phyloP scores from a whole-genome alignment of 2,329 filamentous ascomycete species.

The Ophiostoma fasciatum region DNA sequence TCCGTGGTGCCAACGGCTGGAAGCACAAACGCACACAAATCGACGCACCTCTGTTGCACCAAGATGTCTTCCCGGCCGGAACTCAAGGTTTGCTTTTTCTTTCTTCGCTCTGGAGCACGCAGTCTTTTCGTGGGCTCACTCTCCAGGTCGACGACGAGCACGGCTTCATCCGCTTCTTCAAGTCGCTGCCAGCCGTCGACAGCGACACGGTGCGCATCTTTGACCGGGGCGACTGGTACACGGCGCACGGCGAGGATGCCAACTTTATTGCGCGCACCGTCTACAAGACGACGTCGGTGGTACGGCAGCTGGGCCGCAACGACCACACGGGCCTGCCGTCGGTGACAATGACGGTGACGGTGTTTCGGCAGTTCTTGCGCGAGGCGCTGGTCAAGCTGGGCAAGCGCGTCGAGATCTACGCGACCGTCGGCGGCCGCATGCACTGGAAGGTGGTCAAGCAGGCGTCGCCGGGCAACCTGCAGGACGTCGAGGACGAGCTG shows the following conservation, averaged over 20 bases:
- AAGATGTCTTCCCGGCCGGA: slow-evolving; percentile 59
- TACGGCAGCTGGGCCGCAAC: slow-evolving; percentile 74
- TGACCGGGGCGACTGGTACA: slow-evolving; percentile 89
- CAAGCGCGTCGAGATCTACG: slow-evolving; percentile 84
- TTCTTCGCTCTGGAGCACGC: neutral
- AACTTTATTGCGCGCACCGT: slow-evolving; percentile 72
- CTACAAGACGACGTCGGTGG: slow-evolving; percentile 94
- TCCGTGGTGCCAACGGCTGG: no score
- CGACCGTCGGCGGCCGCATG: slow-evolving; percentile 59
- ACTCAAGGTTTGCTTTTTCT: slow-evolving; percentile 39
- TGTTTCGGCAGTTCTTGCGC: slow-evolving; percentile 88
- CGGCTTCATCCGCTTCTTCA: slow-evolving; percentile 94
- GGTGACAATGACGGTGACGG: slow-evolving; percentile 88
- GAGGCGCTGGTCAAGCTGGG: slow-evolving; percentile 86
- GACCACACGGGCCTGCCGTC: slow-evolving; percentile 77
- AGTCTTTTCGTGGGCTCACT: neutral
- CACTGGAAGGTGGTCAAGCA: slow-evolving; percentile 88
- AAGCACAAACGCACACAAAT: no score
- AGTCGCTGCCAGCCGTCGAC: slow-evolving; percentile 57
- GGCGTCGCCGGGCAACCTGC: slow-evolving; percentile 88
- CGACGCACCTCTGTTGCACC: no score
- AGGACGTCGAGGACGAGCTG: slow-evolving; percentile 92
- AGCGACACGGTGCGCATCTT: slow-evolving; percentile 78
- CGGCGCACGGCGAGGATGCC: slow-evolving; percentile 77
- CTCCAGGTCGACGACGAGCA: slow-evolving; percentile 82